Base-by-base conservation (phyloP, 176 grass and related monocot genomes). In the Oryza australiensis region DNA sequence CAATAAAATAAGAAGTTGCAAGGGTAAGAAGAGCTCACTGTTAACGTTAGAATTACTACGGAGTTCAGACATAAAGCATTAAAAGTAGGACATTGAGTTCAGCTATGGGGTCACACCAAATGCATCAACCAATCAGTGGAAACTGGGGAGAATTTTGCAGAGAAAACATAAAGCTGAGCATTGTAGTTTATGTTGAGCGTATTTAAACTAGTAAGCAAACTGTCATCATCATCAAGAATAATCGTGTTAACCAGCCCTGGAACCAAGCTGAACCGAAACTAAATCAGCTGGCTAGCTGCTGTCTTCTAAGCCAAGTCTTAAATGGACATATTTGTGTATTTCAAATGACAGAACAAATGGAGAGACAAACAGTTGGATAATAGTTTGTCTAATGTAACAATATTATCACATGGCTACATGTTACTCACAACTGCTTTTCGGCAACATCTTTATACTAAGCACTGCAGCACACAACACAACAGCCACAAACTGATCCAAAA, bases 201-300 rank as follows among this genome's bases (percentile, higher is more conserved):
- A 70, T 28, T 69, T 60, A 84, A 69, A 67, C 26, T 23, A 16
- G 15, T 45, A 57, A 34, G 23, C 32, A 70, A 72, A 64, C 13
- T 41, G 81, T 66, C 22, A 26, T 29, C 33, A 3, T 64, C 20
- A 72, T n/a, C 22, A 0, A 38, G 20, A 85, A 64, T 63, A 80
- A 64, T 15, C 11, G 0, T 45, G 57, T 72, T 78, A 42, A 73
- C 20, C 23, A 53, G 16, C 6, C 57, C 33, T 13, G 65, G 8
- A 57, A 57, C 32, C 53, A 33, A 84, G 41, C 18, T 76, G 10
- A 64, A 63, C 12, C 12, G 72, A 64, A 82, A 35, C 22, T 64
- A 66, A 64, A 62, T 20, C 45, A 85, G 63, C 51, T 76, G 64
- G 24, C 74, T 32, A 75, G 53, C 53, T 60, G 55, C 7, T 60